phyloP scores from a whole-genome alignment of 768 basidiomycete genomes.

The Suillus ampliporus region DNA sequence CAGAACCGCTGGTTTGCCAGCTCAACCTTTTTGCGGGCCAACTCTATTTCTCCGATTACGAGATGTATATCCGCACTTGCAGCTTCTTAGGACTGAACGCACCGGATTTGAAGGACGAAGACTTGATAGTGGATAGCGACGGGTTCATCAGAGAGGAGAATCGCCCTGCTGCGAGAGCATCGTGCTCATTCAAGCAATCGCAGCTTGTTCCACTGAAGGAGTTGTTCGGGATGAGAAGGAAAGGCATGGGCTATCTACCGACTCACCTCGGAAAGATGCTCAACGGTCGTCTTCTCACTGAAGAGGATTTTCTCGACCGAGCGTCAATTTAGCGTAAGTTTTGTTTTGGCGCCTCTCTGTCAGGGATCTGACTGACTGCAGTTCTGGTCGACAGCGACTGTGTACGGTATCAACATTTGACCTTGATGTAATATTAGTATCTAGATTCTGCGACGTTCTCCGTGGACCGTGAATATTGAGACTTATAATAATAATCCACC shows the following conservation, averaged over 20 bases:
- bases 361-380: not conserved
- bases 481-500: not conserved
- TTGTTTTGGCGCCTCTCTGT: not conserved
- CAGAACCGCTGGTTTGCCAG: conserved; percentile 18
- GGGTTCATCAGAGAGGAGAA: conserved; percentile 28
- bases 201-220: conserved; percentile 34
- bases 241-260: conserved; percentile 41
- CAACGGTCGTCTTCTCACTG: conserved; percentile 29
- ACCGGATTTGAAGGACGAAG: conserved; percentile 19
- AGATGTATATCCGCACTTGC: conserved; percentile 36
- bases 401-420: no score
- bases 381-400: not conserved
- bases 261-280: conserved; percentile 51
- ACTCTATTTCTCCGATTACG: conserved; percentile 34
- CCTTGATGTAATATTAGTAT: not conserved
- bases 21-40: conserved; percentile 40
- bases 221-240: conserved; percentile 43
- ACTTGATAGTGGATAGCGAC: conserved; percentile 16
- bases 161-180: conserved; percentile 16
- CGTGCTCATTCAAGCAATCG: conserved; percentile 11
- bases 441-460: not conserved
- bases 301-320: conserved; percentile 28
- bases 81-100: conserved; percentile 32
- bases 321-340: no score
- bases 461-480: no score